Percentiles rank a stretch among this genome's conserved stretches.
Conservation (phyloP, 2,329 filamentous ascomycete species). For the Mariannaea elegans region DNA sequence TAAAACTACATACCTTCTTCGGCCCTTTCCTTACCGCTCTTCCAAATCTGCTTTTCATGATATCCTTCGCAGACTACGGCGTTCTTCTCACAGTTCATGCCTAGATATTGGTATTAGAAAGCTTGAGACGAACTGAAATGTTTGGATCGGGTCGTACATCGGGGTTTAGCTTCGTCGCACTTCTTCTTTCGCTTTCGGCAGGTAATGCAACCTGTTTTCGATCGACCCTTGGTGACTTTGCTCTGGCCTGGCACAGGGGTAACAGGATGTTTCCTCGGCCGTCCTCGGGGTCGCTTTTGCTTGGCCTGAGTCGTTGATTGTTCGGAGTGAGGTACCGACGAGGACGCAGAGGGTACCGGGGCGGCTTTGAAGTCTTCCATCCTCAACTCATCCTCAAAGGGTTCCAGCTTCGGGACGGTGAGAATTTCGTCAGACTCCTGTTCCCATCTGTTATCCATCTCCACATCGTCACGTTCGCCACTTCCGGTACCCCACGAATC, state of each 20-base stretch:
- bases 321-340: slow-evolving; percentile 24
- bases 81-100: slow-evolving; percentile 92
- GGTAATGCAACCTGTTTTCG: slow-evolving; percentile 74
- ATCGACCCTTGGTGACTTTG: slow-evolving; percentile 81
- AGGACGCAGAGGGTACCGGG: slow-evolving; percentile 33
- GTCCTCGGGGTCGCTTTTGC: slow-evolving; percentile 75
- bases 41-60: slow-evolving; percentile 86
- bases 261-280: slow-evolving; percentile 83
- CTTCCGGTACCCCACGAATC: slow-evolving; percentile 56
- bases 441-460: slow-evolving; percentile 58
- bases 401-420: slow-evolving; percentile 64
- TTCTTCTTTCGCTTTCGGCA: slow-evolving; percentile 77
- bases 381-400: slow-evolving; percentile 63
- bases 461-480: slow-evolving; percentile 48
- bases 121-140: background rate
- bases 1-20: slow-evolving; percentile 67
- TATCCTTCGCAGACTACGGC: slow-evolving; percentile 92
- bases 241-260: slow-evolving; percentile 64
- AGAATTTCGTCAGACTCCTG: slow-evolving; percentile 55
- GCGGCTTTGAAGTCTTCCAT: slow-evolving; percentile 61
- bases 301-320: slow-evolving; percentile 48
- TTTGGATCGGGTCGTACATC: slow-evolving; percentile 55
- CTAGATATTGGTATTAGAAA: slow-evolving; percentile 52
- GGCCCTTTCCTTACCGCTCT: slow-evolving; percentile 79
- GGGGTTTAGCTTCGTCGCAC: slow-evolving; percentile 74